Conservation (phyloP, 192 early-diverging fungal genomes). For the Podila minutissima region DNA sequence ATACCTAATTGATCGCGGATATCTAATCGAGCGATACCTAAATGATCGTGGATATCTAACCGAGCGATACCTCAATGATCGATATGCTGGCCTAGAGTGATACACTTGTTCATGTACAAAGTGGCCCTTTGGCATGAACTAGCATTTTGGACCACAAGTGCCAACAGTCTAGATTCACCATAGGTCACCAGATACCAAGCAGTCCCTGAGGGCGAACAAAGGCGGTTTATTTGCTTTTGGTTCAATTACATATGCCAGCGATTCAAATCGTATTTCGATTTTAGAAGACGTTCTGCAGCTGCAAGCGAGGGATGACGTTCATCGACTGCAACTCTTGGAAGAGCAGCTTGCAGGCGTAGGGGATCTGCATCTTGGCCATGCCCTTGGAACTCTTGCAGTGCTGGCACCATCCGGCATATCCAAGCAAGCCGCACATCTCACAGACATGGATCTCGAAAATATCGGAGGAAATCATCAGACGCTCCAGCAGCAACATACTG, state of each 20-base stretch:
- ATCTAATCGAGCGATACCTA: no score
- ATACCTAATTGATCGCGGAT: no score
- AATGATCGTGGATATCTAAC: no score
- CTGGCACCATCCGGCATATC: conserved; percentile 91
- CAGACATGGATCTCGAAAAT: conserved; percentile 95
- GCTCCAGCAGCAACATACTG: conserved; percentile 90
- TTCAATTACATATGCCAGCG: not conserved
- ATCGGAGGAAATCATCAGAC: conserved; percentile 93
- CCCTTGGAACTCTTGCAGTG: conserved; percentile 87
- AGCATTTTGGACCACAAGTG: no score
- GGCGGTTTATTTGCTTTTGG: not conserved
- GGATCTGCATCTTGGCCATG: conserved; percentile 94
- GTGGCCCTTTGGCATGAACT: no score
- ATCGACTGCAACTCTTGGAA: conserved; percentile 98
- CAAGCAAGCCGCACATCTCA: conserved; percentile 90
- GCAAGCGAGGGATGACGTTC: conserved; percentile 85
- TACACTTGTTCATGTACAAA: no score
- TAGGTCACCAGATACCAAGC: no score
- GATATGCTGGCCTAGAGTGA: no score
- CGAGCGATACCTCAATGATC: no score
- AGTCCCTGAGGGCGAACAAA: no score
- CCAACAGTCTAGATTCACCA: no score
- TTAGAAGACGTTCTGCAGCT: conserved; percentile 55
- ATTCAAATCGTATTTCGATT: not conserved
- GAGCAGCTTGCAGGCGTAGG: conserved; percentile 96